A percentile compares a stretch with the other conserved stretches of the same genome.
Conservation (phyloP, 2,329 filamentous ascomycete species). For the Talaromyces rugulosus region DNA sequence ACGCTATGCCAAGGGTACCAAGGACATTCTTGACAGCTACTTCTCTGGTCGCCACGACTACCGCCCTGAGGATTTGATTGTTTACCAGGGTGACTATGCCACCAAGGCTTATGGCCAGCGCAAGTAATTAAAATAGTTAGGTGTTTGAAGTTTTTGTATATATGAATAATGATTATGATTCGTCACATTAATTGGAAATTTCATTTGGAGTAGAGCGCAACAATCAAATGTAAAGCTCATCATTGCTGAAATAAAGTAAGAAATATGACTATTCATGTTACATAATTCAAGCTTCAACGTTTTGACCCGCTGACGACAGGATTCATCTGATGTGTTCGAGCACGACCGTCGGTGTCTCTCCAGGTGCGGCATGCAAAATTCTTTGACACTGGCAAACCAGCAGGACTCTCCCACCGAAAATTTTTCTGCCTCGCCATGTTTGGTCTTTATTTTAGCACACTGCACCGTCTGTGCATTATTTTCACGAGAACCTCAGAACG, state of each 20-base stretch:
- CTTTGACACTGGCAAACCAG: background rate
- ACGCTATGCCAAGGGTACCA: constrained; percentile 81
- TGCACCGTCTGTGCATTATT: background rate
- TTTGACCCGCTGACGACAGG: background rate
- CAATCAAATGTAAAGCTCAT: background rate
- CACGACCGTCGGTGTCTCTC: background rate
- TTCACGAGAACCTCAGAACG: background rate
- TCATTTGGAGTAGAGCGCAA: background rate
- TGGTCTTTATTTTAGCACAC: background rate
- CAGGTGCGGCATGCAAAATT: background rate
- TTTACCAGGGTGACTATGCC: constrained; percentile 84
- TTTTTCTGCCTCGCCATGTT: background rate
- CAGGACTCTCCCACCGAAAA: background rate
- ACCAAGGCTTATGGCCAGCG: constrained; percentile 89
- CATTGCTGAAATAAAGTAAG: background rate
- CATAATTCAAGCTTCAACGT: background rate
- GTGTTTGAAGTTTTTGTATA: background rate
- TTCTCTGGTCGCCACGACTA: constrained; percentile 86
- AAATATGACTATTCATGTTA: background rate
- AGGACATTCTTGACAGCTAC: constrained; percentile 88
- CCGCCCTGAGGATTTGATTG: constrained; percentile 83
- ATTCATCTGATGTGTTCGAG: background rate
- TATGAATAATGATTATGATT: background rate
- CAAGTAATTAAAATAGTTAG: constrained; percentile 16
- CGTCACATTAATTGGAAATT: background rate